Percentiles rank a stretch among this genome's conserved stretches.
phyloP scores from a whole-genome alignment of 2,329 filamentous ascomycete species.

The Aurifilum marmelostoma region DNA sequence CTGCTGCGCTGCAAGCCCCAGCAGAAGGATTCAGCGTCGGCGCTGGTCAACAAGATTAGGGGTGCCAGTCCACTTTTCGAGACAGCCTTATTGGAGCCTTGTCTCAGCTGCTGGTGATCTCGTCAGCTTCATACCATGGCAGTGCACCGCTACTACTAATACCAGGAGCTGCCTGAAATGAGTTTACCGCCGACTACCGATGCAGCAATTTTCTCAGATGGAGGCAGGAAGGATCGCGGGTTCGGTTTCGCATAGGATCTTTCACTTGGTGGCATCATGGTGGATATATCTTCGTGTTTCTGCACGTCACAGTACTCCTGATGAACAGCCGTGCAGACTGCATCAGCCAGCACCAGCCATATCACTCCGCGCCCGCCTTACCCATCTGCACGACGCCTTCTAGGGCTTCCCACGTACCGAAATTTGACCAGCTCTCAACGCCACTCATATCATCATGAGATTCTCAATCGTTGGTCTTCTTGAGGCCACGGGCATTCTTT shows the following conservation, averaged over 20 bases:
- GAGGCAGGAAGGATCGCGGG: not conserved
- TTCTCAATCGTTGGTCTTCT: not conserved
- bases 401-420: not conserved
- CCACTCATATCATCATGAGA: not conserved
- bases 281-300: not conserved
- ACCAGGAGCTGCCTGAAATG: not conserved
- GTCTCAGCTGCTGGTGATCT: not conserved
- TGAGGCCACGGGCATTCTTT: not conserved
- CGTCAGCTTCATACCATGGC: not conserved
- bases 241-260: not conserved
- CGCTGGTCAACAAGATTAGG: not conserved
- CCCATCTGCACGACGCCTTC: not conserved
- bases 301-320: not conserved
- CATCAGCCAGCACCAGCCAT: not conserved
- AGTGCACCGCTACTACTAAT: not conserved
- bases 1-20: not conserved
- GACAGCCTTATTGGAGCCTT: not conserved
- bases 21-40: not conserved
- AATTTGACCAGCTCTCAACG: not conserved
- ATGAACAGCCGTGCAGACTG: not conserved
- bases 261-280: not conserved
- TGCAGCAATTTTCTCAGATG: not conserved
- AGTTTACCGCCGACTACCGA: not conserved
- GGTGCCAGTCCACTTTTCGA: not conserved
- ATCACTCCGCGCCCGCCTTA: no score